A percentile compares a stretch with the other conserved stretches of the same genome.
phyloP scores from a whole-genome alignment of 495 filamentous ascomycete species.

The Glutinoglossum americanum region DNA sequence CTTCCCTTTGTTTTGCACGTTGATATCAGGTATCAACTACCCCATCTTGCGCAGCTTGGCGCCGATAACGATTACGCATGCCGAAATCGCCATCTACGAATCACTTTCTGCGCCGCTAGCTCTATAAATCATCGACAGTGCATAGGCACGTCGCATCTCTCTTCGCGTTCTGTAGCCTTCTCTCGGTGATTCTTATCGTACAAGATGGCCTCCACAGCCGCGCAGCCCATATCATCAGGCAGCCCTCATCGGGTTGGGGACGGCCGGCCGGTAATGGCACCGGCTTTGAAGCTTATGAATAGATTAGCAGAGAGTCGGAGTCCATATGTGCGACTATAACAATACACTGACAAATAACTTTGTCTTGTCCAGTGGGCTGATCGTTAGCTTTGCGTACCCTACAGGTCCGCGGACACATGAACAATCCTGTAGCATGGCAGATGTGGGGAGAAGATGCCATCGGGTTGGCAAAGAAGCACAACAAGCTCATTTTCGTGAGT shows the following conservation, averaged over 20 bases:
- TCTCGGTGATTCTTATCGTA: not conserved
- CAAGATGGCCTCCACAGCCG: conserved; percentile 2
- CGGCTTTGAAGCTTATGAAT: conserved; percentile 31
- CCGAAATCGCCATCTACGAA: not conserved
- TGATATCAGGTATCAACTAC: too few species aligned
- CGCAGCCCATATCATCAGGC: not conserved
- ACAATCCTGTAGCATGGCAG: conserved; percentile 89
- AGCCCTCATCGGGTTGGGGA: not conserved
- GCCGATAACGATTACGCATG: not conserved
- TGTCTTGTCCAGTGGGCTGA: not conserved
- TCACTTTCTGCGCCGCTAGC: not conserved
- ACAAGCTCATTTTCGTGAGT: conserved; percentile 79
- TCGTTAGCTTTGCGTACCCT: not conserved
- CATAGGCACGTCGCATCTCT: not conserved
- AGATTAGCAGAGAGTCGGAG: conserved; percentile 51
- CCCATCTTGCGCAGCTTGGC: not conserved
- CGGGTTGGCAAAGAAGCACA: conserved; percentile 49
- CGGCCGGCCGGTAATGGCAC: not conserved
- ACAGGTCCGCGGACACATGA: conserved; percentile 55
- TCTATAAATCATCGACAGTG: not conserved
- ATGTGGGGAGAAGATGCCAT: conserved; percentile 62
- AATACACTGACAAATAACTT: not conserved
- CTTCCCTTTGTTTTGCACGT: too few species aligned
- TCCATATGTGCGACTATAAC: conserved; percentile 39
- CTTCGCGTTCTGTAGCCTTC: not conserved